Base-by-base conservation (phyloP, 352 stramenopile species). In the Phytopythium kandeliae region DNA sequence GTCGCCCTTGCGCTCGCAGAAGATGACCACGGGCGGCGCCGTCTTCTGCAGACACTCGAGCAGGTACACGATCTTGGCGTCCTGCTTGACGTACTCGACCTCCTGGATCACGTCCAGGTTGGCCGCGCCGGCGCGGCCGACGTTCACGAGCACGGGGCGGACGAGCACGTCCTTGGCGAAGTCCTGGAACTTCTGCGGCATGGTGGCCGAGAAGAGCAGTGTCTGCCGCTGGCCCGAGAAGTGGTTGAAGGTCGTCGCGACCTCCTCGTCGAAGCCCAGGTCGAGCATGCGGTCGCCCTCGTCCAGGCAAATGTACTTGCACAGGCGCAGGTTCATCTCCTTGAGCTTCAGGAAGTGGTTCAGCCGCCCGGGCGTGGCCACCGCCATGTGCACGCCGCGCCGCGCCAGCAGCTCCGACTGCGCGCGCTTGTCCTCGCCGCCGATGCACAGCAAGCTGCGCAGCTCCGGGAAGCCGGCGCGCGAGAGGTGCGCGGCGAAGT, bases 81-180 rank as follows among this genome's bases (percentile, higher is more conserved):
- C 97, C 58, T 98, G 89, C 64, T 98, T 98, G 12, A 99, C 96
- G 67, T 99, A 98, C 70, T 99, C 96, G 36, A 99, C 96, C 60
- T 99, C 96, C 67, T 99, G 97, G 60, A 99, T 99, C 35, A 99
- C 96, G 74, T 99, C 96, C 30, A 99, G 66, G 65, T 99, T 99
- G 17, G 97, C 96, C 10, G 97, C 97, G 57, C 97, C 97, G 5
- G 96, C 96, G 19, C 97, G 86, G 17, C 96, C 96, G 13, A 99
- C 97, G 69, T 99, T 99, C n/a, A 99, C 96, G 13, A 99, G 79
- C 28, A 99, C 86, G 1, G 97, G 96, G 46, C 95, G 85, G 10
- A 99, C 92, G 15, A 99, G 74, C 59, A 93, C 83, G 55, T 93
- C 73, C 62, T 98, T 97, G 24, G 96, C 96, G 75, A 99, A 99